Evolutionary conservation across 768 basidiomycete genomes (phyloP), one percentile per base, ranked within the genome.

Genomic region (Serendipita sp.): DNA sequence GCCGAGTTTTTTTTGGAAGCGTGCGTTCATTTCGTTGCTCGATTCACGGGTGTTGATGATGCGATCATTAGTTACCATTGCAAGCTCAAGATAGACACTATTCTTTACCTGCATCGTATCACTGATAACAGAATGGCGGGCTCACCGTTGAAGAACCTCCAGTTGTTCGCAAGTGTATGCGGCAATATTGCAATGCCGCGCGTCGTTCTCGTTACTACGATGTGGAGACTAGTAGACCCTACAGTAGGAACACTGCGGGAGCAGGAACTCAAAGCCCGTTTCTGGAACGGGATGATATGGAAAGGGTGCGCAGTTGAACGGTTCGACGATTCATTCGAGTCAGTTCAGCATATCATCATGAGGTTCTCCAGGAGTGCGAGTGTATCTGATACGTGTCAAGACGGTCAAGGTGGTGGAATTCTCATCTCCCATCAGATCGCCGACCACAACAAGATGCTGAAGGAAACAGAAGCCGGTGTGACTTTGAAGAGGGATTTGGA

Each of bases 171-270:
- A 52, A 75, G 79, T 64, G 74, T 83, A 10, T 83, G 82, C 67
- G 82, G 83, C 13, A 78, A 80, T 18, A 73, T 65, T 45, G 74
- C 78, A 13, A 76, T 83, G 63, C 72, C 74, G 44, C 81, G 78
- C 66, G 80, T 83, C 35, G 73, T 79, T 35, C 76, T 83, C 66
- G 77, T 78, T 54, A 82, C 82, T 48, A 83, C 75, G 45, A 81
- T 79, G 79, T 82, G 81, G 81, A 76, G 74, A 2, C 72, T 75
- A 66, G 76, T 80, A 3, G 30, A 34, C 58, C 34, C 15, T 3
- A 47, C 36, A 0, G 66, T 70, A 2, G 76, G 73, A 3, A 36
- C 67, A 34, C 71, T 72, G 2, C 74, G 82, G 34, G 81, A 83
- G 67, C 65, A 64, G 0, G 81, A 83, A 67, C 77, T 83, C 28